Percentiles rank a stretch among this genome's conserved stretches.
These are phyloP conservation scores for Daldinia decipiens DNA, from an alignment of 495 filamentous ascomycete genomes.

Conservation along the genomic window DNA sequence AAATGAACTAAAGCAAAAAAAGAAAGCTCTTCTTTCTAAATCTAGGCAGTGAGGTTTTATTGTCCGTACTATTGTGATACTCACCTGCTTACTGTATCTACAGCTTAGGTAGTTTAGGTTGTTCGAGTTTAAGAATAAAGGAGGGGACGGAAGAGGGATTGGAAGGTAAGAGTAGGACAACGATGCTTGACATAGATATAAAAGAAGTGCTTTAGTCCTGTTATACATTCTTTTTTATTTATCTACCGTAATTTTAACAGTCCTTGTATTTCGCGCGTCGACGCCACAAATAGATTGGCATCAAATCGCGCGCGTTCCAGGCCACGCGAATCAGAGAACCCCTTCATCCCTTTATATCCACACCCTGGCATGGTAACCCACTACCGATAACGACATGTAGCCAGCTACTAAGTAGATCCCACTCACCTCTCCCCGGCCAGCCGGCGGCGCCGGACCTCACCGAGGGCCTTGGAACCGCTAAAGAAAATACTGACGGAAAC, in stretches of 20 bases:
- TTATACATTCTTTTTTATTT: background rate
- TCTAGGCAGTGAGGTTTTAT: too few relatives aligned
- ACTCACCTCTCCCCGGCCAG: conserved; percentile 77
- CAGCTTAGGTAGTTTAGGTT: too few relatives aligned
- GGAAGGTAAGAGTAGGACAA: background rate
- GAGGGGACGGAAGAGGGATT: background rate
- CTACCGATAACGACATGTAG: background rate
- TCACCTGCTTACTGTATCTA: too few relatives aligned
- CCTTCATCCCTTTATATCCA: background rate
- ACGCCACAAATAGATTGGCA: background rate
- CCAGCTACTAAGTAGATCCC: background rate
- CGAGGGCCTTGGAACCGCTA: conserved; percentile 89
- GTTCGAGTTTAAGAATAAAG: too few relatives aligned
- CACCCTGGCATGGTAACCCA: background rate
- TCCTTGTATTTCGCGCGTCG: background rate
- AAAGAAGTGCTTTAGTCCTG: background rate
- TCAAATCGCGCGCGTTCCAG: background rate
- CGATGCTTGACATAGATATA: background rate
- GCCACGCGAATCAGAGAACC: background rate
- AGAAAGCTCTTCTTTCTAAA: background rate
- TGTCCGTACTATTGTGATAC: too few relatives aligned
- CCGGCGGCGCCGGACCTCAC: conserved; percentile 89
- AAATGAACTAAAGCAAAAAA: background rate
- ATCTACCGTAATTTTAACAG: background rate
- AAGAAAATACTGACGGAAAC: conserved; percentile 79